Conservation (phyloP, 805 yeast genomes). For the Candida patagonica region DNA sequence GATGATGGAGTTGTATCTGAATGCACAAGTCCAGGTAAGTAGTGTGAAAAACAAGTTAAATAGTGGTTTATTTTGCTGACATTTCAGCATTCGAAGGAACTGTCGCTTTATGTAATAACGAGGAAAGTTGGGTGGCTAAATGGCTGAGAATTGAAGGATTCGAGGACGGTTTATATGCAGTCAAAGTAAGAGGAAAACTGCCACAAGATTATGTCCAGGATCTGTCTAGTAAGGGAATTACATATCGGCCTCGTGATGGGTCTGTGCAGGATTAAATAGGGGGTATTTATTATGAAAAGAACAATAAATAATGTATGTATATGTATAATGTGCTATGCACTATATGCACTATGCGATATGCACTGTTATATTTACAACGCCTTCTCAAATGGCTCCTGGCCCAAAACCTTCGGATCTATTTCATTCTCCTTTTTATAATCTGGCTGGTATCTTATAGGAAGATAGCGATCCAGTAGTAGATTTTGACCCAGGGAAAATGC, state of each 20-base stretch:
- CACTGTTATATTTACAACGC: background rate
- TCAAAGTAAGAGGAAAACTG: constrained; percentile 81
- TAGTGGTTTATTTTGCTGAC: background rate
- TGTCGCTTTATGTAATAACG: constrained; percentile 81
- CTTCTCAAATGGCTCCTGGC: background rate
- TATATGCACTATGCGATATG: background rate
- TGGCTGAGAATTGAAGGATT: constrained; percentile 91
- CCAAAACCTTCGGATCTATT: background rate
- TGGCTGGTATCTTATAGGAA: constrained; percentile 39
- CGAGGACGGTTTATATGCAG: constrained; percentile 79
- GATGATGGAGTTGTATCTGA: constrained; percentile 82
- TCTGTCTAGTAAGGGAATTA: constrained; percentile 63
- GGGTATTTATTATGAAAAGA: background rate
- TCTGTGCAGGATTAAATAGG: constrained; percentile 31
- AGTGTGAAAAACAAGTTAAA: background rate
- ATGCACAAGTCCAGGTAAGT: constrained; percentile 76
- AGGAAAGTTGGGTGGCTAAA: constrained; percentile 83
- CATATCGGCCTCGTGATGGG: constrained; percentile 94
- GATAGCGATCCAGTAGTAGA: constrained; percentile 49
- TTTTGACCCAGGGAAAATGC: constrained; percentile 69
- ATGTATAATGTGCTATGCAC: constrained; percentile 1
- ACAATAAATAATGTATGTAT: background rate
- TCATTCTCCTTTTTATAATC: background rate
- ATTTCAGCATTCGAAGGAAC: constrained; percentile 71
- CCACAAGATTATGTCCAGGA: constrained; percentile 78